These are phyloP conservation scores for Besnoitia besnoiti DNA, from an alignment of 169 alveolate species.

Conservation along the genomic window DNA sequence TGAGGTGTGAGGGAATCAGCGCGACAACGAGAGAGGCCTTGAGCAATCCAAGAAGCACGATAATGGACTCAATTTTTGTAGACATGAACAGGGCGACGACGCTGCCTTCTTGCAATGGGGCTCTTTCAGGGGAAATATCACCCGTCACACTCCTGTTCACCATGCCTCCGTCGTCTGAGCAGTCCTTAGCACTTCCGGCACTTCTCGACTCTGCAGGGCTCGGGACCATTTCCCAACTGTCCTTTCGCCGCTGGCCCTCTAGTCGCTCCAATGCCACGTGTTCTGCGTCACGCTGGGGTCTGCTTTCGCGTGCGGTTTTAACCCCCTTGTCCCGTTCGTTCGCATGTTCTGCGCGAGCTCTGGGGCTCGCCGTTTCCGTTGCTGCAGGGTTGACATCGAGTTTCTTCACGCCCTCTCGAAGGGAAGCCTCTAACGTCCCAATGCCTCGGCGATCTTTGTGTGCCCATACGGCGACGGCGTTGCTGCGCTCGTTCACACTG, in stretches of 20 bases:
- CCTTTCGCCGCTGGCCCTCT: background rate
- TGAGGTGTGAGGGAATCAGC: conserved; percentile 17
- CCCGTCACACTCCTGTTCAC: background rate
- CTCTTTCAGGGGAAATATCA: background rate
- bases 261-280: background rate
- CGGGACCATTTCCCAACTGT: background rate
- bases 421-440: background rate
- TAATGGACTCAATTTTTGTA: background rate
- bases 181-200: background rate
- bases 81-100: background rate
- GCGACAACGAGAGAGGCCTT: conserved; percentile 17
- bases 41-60: background rate
- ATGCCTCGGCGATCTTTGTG: background rate
- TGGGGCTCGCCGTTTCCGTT: background rate
- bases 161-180: background rate
- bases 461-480: conserved; percentile 18
- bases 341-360: background rate
- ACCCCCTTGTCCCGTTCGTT: background rate
- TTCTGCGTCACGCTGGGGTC: background rate
- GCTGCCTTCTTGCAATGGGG: background rate
- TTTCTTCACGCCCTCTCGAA: background rate
- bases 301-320: background rate
- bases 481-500: background rate
- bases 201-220: background rate
- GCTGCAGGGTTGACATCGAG: background rate